Evolutionary conservation across 2,329 filamentous ascomycete genomes (phyloP), one percentile per base, ranked within the genome.

Genomic region (Penicillium sp.): DNA sequence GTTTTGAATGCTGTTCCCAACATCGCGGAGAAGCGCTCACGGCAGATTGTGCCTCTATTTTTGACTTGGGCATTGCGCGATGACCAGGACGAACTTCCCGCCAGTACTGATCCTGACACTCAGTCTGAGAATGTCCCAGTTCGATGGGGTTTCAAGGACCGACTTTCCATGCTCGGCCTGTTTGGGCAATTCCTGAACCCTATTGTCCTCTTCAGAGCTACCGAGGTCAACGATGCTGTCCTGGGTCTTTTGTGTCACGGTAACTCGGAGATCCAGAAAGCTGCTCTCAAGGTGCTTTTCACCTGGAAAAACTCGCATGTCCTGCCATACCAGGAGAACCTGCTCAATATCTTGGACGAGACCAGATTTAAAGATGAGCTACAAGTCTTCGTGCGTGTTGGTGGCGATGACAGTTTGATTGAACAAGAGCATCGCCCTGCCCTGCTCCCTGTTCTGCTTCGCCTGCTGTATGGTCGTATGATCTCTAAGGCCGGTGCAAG

Each of bases 321-420:
- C 50, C 83, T 83, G 58, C 83, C 87, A 0, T 96, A 98, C 69
- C 86, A 92, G 67, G 92, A 97, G 65, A 91, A 93, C 65, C 77
- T 99, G 25, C 83, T 92, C 60, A 93, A 92, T 66, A 81, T 99
- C 2, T 83, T 98, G 9, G 95, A 99, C 64, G 95, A 98, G 61
- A 88, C 90, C 25, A 85, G 91, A 49, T 96, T 98, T 77, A 91
- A 92, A 69, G 95, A 98, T 68, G 93, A 98, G 71, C 83, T 99
- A n/a, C 89, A 92, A 0, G 86, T 95, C 4, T 89, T 99, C 62
- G 83, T 99, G 53, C 89, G 92, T 68, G 85, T 89, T 16, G 88
- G 90, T 19, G 70, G 77, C 25, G 78, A 85, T 39, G 80, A 84
- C 59, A 87, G 87, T 56, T 77, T 88, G 54, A 89, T 97, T 62